phyloP scores from a whole-genome alignment of 805 yeast genomes.

The Saccharomycopsis amapae region DNA sequence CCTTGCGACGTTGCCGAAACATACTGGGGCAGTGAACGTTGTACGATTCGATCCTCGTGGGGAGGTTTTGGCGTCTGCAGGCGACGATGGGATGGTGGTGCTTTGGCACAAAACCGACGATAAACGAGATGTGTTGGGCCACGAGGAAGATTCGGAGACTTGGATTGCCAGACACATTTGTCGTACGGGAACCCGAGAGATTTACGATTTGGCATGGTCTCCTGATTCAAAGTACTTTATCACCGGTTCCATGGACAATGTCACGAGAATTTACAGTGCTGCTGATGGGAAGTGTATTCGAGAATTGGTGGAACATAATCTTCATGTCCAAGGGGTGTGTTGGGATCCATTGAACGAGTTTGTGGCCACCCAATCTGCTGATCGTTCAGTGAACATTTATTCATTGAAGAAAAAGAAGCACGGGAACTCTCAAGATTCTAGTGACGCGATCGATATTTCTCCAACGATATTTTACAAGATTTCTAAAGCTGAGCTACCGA shows the following conservation, averaged over 20 bases:
- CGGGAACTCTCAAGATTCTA: background rate
- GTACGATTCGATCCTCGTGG: constrained; percentile 77
- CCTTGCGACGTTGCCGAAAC: constrained; percentile 74
- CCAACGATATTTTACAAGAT: constrained; percentile 43
- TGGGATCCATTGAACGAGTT: constrained; percentile 88
- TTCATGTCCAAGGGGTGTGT: constrained; percentile 90
- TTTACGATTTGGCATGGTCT: constrained; percentile 91
- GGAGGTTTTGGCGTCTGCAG: constrained; percentile 72
- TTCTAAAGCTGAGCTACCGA: constrained; percentile 53
- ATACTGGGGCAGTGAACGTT: constrained; percentile 90
- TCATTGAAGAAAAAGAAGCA: constrained; percentile 28
- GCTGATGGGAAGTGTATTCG: constrained; percentile 48
- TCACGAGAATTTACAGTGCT: constrained; percentile 60
- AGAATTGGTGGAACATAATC: constrained; percentile 67
- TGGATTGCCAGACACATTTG: constrained; percentile 64
- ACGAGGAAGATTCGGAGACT: constrained; percentile 54
- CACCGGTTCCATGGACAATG: constrained; percentile 91
- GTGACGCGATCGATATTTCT: constrained; percentile 28
- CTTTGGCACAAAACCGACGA: constrained; percentile 52
- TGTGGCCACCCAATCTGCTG: constrained; percentile 85
- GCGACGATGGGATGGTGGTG: constrained; percentile 88
- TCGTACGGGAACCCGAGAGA: constrained; percentile 61
- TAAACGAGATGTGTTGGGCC: no score
- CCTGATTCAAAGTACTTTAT: constrained; percentile 71
- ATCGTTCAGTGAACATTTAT: constrained; percentile 73